Evolutionary conservation across 2,329 filamentous ascomycete genomes (phyloP).

Genomic region (Colletotrichum sp.): DNA sequence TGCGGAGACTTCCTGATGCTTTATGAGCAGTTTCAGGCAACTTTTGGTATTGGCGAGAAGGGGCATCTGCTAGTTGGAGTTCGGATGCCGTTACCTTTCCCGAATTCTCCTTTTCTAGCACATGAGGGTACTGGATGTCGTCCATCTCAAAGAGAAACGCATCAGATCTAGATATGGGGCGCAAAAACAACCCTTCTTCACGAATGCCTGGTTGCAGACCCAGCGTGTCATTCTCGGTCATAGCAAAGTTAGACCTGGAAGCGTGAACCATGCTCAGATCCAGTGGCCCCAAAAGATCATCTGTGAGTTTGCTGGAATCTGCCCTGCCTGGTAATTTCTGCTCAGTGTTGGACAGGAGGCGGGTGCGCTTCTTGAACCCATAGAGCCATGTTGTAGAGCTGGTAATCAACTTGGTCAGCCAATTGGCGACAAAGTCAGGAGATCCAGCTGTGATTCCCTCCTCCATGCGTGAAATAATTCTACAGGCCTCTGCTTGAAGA

Average conservation of each 20-base stretch:
- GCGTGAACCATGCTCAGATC: not conserved
- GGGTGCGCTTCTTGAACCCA: constrained; percentile 60
- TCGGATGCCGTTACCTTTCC: not conserved
- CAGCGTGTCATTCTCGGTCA: not conserved
- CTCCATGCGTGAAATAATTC: constrained; percentile 61
- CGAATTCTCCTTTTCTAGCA: not conserved
- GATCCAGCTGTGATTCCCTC: constrained; percentile 49
- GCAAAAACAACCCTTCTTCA: not conserved
- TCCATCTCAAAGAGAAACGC: not conserved
- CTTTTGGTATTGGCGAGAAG: constrained; percentile 55
- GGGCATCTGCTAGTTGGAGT: constrained; percentile 41
- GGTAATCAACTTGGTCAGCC: constrained; percentile 59
- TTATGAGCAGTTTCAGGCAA: not conserved
- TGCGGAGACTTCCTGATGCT: not conserved
- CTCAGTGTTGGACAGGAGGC: constrained; percentile 51
- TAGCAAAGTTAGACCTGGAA: not conserved
- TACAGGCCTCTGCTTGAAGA: constrained; percentile 65
- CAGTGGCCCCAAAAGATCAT: constrained; percentile 40
- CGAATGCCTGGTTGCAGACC: not conserved
- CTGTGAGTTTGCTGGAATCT: constrained; percentile 64
- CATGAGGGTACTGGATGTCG: not conserved
- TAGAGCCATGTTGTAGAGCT: constrained; percentile 59
- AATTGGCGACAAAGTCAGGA: constrained; percentile 57
- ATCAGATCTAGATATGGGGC: not conserved
- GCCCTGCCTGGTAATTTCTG: constrained; percentile 61